These are phyloP conservation scores for Dactylellina haptotyla DNA, from an alignment of 2,329 filamentous ascomycete genomes.

Conservation along the genomic window DNA sequence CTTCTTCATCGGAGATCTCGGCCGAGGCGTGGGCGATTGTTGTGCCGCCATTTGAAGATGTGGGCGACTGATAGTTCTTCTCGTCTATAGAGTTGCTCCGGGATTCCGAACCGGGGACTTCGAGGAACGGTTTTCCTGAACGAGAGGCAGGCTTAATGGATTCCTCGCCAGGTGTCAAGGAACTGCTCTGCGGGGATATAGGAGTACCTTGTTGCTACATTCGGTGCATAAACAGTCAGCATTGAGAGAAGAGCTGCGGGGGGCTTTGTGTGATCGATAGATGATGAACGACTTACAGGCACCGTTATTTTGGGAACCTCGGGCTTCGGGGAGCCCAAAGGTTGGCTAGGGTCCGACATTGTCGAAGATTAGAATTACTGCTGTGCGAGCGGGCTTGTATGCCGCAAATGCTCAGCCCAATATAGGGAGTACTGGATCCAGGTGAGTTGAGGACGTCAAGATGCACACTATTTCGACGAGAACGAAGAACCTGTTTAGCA, in stretches of 20 bases:
- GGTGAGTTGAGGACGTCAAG: constrained; percentile 23
- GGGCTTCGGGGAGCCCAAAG: constrained; percentile 43
- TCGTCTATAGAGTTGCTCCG: constrained; percentile 52
- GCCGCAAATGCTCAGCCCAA: not conserved
- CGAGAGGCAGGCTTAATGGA: constrained; percentile 42
- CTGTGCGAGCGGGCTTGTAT: too few relatives aligned
- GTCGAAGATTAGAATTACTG: constrained; percentile 26
- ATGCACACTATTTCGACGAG: constrained; percentile 32
- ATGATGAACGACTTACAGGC: constrained; percentile 20
- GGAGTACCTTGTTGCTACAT: constrained; percentile 40
- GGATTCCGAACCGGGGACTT: constrained; percentile 39
- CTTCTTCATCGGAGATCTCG: constrained; percentile 63
- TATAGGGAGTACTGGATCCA: constrained; percentile 2
- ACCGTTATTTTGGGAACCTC: constrained; percentile 48
- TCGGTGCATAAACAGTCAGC: not conserved
- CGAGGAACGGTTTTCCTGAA: constrained; percentile 44
- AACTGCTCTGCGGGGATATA: constrained; percentile 26
- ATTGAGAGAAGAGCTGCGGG: not conserved
- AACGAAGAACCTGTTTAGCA: constrained; percentile 41
- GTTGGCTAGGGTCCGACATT: constrained; percentile 47
- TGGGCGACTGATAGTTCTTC: constrained; percentile 50
- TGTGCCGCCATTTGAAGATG: constrained; percentile 49
- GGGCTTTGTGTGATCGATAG: not conserved
- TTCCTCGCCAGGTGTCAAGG: constrained; percentile 30
- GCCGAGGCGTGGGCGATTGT: constrained; percentile 51